Percentiles rank a stretch among this genome's conserved stretches.
phyloP scores from a whole-genome alignment of 192 early-diverging fungal species.

The Gigaspora rosea region DNA sequence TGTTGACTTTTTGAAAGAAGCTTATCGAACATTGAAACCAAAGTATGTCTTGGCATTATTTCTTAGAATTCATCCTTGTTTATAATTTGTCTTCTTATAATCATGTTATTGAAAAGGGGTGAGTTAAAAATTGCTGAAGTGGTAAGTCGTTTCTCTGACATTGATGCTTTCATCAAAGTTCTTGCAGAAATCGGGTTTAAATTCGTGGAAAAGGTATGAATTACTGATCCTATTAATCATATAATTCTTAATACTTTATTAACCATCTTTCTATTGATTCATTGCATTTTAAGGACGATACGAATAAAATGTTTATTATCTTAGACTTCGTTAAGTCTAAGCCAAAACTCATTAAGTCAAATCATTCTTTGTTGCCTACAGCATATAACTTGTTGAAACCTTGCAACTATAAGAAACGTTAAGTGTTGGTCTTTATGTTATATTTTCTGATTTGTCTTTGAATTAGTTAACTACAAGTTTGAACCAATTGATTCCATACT shows the following conservation, averaged over 20 bases:
- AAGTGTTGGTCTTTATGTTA: not conserved
- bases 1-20: slow-evolving; percentile 88
- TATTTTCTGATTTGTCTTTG: too few species aligned
- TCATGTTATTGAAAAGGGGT: slow-evolving; percentile 56
- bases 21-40: slow-evolving; percentile 77
- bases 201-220: slow-evolving; percentile 61
- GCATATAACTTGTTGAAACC: slow-evolving; percentile 57
- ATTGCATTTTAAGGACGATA: slow-evolving; percentile 53
- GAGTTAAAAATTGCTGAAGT: slow-evolving; percentile 94
- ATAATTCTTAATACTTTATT: slow-evolving; percentile 9
- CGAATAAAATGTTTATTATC: slow-evolving; percentile 96
- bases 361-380: slow-evolving; percentile 45
- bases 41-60: slow-evolving; percentile 48
- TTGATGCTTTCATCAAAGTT: slow-evolving; percentile 73
- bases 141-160: slow-evolving; percentile 80
- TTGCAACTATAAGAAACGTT: slow-evolving; percentile 63
- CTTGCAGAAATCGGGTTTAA: slow-evolving; percentile 79
- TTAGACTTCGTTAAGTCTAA: slow-evolving; percentile 75
- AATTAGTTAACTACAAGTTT: too few species aligned
- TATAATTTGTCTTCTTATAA: slow-evolving; percentile 6
- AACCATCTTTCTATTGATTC: not conserved
- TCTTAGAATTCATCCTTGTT: not conserved
- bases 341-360: slow-evolving; percentile 36
- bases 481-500: too few species aligned
- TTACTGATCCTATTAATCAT: not conserved